phyloP scores from a whole-genome alignment of 805 yeast species.

The Metschnikowia orientalis region DNA sequence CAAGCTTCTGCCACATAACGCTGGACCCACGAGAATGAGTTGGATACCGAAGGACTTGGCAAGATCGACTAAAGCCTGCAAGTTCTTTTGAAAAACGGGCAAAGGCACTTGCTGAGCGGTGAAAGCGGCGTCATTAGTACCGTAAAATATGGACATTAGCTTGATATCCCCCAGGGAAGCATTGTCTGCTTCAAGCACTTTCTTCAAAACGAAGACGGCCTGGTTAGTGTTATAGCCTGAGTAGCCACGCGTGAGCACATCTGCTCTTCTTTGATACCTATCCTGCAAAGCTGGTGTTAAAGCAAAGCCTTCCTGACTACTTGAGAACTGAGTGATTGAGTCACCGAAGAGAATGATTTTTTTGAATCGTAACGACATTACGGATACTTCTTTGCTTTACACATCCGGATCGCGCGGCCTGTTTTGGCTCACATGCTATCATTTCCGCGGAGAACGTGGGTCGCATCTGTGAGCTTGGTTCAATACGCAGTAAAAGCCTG shows the following conservation, averaged over 20 bases:
- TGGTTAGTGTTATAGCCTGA: slow-evolving; percentile 71
- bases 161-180: slow-evolving; percentile 25
- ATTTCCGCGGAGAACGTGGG: too few species aligned
- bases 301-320: slow-evolving; percentile 40
- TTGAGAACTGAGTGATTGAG: slow-evolving; percentile 59
- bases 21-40: slow-evolving; percentile 62
- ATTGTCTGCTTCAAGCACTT: slow-evolving; percentile 43
- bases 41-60: slow-evolving; percentile 42
- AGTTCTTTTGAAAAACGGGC: slow-evolving; percentile 46
- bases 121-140: slow-evolving; percentile 63
- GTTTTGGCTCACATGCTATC: too few species aligned
- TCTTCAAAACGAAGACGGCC: slow-evolving; percentile 38
- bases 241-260: slow-evolving; percentile 75
- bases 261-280: slow-evolving; percentile 57
- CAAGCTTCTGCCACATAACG: slow-evolving; percentile 41
- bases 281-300: slow-evolving; percentile 48
- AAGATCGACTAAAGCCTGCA: slow-evolving; percentile 37
- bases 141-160: slow-evolving; percentile 63
- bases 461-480: too few species aligned
- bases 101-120: slow-evolving; percentile 45
- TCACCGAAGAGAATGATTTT: slow-evolving; percentile 67
- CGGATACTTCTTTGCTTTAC: too few species aligned
- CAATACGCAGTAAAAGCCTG: too few species aligned
- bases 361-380: too few species aligned
- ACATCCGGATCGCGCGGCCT: too few species aligned